Evolutionary conservation across 805 yeast genomes (phyloP).

Genomic region (Maudiozyma bulderi): DNA sequence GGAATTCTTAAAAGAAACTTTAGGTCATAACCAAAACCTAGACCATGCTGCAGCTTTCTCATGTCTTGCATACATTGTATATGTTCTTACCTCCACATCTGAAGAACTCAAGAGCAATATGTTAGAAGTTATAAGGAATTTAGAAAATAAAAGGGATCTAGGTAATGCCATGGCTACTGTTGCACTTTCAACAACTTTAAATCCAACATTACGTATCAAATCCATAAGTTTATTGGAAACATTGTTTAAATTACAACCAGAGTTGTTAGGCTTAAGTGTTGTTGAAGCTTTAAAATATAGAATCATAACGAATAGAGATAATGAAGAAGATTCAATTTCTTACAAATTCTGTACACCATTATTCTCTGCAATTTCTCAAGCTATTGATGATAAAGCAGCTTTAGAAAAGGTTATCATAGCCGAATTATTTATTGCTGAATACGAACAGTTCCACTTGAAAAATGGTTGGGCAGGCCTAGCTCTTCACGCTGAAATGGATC

Average conservation of each 20-base stretch:
- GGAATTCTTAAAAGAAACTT: slow-evolving; percentile 28
- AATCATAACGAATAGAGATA: slow-evolving; percentile 11
- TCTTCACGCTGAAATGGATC: slow-evolving; percentile 50
- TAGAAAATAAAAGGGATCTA: slow-evolving; percentile 13
- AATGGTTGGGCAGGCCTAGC: slow-evolving; percentile 74
- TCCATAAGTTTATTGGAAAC: slow-evolving; percentile 28
- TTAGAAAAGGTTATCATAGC: slow-evolving; percentile 31
- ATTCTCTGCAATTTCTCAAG: slow-evolving; percentile 31
- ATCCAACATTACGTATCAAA: slow-evolving; percentile 28
- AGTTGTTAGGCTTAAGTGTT: slow-evolving; percentile 35
- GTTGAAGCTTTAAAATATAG: slow-evolving; percentile 34
- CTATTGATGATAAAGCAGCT: slow-evolving; percentile 17
- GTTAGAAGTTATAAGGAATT: slow-evolving; percentile 4
- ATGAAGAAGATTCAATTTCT: slow-evolving; percentile 17
- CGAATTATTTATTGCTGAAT: slow-evolving; percentile 38
- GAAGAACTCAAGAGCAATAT: slow-evolving; percentile 6
- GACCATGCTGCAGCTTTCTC: slow-evolving; percentile 30
- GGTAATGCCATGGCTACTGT: slow-evolving; percentile 45
- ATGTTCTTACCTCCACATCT: slow-evolving; percentile 7
- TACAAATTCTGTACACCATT: slow-evolving; percentile 30
- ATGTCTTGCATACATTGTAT: slow-evolving; percentile 16
- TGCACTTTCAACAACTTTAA: slow-evolving; percentile 34
- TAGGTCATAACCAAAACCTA: slow-evolving; percentile 31
- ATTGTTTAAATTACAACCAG: slow-evolving; percentile 31
- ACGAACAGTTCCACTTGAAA: slow-evolving; percentile 29